Conservation (phyloP, 352 stramenopile genomes). For the Pythium dissotocum region DNA sequence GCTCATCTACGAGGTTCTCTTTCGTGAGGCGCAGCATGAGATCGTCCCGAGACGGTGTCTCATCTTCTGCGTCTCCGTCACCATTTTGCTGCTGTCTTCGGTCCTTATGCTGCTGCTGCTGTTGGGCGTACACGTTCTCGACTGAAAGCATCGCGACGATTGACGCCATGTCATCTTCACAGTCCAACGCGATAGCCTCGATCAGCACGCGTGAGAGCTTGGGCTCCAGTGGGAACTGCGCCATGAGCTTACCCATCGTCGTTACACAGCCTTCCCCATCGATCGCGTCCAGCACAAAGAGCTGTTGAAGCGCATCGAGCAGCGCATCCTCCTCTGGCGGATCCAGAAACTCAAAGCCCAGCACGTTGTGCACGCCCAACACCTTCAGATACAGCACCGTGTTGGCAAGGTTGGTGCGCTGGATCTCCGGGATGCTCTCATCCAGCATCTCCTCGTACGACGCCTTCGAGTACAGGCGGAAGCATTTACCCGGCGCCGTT, state of each 20-base stretch:
- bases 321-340: conserved; percentile 67
- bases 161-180: conserved; percentile 58
- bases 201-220: conserved; percentile 66
- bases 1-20: conserved; percentile 47
- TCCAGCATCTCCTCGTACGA: conserved; percentile 96
- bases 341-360: conserved; percentile 73
- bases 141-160: conserved; percentile 86
- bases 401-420: conserved; percentile 92
- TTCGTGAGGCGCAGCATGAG: conserved; percentile 44
- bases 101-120: conserved; percentile 15
- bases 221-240: conserved; percentile 82
- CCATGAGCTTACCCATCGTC: conserved; percentile 72
- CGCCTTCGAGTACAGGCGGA: conserved; percentile 97
- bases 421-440: conserved; percentile 98
- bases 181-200: conserved; percentile 57
- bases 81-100: conserved; percentile 23
- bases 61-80: conserved; percentile 19
- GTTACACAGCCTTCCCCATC: conserved; percentile 55
- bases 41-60: conserved; percentile 35
- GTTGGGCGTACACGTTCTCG: conserved; percentile 70
- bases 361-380: conserved; percentile 68
- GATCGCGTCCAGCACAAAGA: conserved; percentile 69
- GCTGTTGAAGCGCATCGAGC: conserved; percentile 73
- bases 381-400: conserved; percentile 93
- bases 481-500: conserved; percentile 97